Percentiles rank a stretch among this genome's conserved stretches.
Evolutionary conservation across 1,139 yeast genomes (phyloP).

Genomic region (Yamadazyma siamensis): DNA sequence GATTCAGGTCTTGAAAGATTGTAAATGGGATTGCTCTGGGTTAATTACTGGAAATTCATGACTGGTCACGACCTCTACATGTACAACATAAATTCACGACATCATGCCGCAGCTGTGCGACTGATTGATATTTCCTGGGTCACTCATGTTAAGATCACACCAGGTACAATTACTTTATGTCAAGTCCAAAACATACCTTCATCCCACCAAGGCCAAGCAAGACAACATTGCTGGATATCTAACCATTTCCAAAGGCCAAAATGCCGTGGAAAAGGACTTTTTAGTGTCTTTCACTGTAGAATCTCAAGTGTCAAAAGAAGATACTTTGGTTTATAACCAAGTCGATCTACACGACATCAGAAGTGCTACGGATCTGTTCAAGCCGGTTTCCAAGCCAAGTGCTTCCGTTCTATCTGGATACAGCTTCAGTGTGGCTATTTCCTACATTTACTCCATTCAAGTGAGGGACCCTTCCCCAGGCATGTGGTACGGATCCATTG

Average conservation of each 20-base stretch:
- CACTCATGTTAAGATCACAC: too few relatives aligned
- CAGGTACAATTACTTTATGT: slow-evolving; percentile 47
- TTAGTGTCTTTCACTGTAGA: slow-evolving; percentile 79
- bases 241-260: slow-evolving; percentile 56
- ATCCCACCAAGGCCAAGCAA: slow-evolving; percentile 67
- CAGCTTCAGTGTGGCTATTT: slow-evolving; percentile 60
- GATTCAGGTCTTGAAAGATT: too few relatives aligned
- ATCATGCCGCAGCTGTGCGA: too few relatives aligned
- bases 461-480: slow-evolving; percentile 79
- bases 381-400: slow-evolving; percentile 30
- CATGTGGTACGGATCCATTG: slow-evolving; percentile 88
- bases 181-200: slow-evolving; percentile 74
- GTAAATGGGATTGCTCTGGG: too few relatives aligned
- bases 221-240: slow-evolving; percentile 82
- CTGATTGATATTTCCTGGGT: too few relatives aligned
- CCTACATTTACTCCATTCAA: slow-evolving; percentile 72
- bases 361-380: slow-evolving; percentile 15
- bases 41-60: too few relatives aligned
- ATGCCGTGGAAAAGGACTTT: slow-evolving; percentile 53
- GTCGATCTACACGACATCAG: slow-evolving; percentile 48
- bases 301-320: slow-evolving; percentile 44
- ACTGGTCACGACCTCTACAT: too few relatives aligned
- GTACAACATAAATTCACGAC: too few relatives aligned
- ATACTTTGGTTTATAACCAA: slow-evolving; percentile 44
- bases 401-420: slow-evolving; percentile 56